Conservation (phyloP, 371 early-diverging fungal species). For the Apophysomyces variabilis region DNA sequence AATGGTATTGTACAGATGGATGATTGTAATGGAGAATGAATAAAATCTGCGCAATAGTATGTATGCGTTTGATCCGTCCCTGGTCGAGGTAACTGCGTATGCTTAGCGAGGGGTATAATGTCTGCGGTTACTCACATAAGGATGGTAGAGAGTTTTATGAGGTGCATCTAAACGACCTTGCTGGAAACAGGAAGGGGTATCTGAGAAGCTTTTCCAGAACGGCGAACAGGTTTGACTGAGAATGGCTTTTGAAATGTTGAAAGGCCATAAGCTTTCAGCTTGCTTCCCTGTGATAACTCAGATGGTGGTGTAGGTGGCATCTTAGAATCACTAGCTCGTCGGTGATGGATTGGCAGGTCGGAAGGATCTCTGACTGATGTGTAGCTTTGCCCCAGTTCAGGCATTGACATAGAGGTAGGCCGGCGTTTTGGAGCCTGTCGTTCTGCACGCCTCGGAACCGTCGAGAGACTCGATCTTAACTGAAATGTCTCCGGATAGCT, state of each 20-base stretch:
- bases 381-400: constrained; percentile 5
- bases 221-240: neutral
- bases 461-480: constrained; percentile 6
- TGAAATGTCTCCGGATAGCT: constrained; percentile 11
- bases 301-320: constrained; percentile 31
- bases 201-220: neutral
- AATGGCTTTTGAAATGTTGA: neutral
- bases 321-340: constrained; percentile 12
- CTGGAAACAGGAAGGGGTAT: neutral
- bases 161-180: neutral
- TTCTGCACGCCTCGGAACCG: neutral
- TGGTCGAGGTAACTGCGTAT: no score
- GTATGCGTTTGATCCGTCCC: no score
- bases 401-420: constrained; percentile 6
- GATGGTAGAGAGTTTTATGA: neutral
- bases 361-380: neutral
- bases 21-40: constrained; percentile 1
- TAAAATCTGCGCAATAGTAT: neutral
- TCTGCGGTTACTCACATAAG: no score
- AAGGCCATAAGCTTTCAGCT: neutral
- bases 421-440: neutral
- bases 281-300: constrained; percentile 4
- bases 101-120: no score
- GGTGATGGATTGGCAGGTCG: constrained; percentile 8
- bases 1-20: constrained; percentile 8